Evolutionary conservation across 202 grass and related monocot species (phyloP), one percentile per base, ranked within the genome.

Genomic region (Panicum virgatum): DNA sequence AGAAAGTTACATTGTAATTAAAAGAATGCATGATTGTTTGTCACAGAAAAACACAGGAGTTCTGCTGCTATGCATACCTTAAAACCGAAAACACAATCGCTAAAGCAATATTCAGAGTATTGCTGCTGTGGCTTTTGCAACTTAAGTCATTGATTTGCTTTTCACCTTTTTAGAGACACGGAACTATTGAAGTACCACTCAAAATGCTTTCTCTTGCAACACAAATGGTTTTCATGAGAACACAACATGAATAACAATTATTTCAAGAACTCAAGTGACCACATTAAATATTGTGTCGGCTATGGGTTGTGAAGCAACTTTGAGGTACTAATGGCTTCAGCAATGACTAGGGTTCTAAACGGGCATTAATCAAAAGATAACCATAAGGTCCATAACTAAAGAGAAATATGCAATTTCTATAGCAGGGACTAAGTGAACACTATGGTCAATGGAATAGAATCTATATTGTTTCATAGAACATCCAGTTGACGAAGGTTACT

Each of bases 271-370:
- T 80, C 16, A 74, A 74, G 60, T 65, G 52, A 78, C 30, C 45
- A 32, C 50, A 78, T 53, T 18, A 19, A 71, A 68, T 77, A 72
- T 64, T 37, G 34, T 82, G 56, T 61, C 44, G n/a, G 12, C 13
- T 77, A 51, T 43, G 25, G 72, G 62, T 82, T 34, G 70, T 18
- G 37, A 87, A 63, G 16, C 44, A 26, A 50, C 47, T 80, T 80
- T 42, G 50, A 48, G 15, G 11, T 67, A 75, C 14, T 54, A 53
- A 80, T 74, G 38, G 20, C 25, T 68, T 76, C 51, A 58, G 62
- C 1, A 3, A 83, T 36, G 12, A 1, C 59, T 23, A 36, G 10
- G 18, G 29, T 70, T 61, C 64, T 47, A 80, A 54, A 51, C 46
- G 5, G n/a, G 13, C 5, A 54, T 25, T 45, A 56, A 70, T 26